Evolutionary conservation across 2,329 filamentous ascomycete genomes (phyloP), one percentile per base, ranked within the genome.

Genomic region (Monosporascus sp.): DNA sequence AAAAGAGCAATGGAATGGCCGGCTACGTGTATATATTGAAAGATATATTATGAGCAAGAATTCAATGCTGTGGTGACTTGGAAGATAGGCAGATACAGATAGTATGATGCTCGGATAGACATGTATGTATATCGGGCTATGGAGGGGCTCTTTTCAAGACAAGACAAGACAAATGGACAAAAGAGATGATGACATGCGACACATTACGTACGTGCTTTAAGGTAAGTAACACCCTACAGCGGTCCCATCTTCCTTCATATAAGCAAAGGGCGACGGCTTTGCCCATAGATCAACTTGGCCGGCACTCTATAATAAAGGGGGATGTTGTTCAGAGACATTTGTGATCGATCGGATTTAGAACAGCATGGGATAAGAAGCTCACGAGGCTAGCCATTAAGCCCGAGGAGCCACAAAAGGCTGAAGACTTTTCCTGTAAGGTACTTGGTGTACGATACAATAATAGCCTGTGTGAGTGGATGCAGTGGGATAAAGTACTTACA

Each of bases 161-260:
- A 11, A 26, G 24, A 26, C 24, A 26, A 24, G 24, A 26, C 24
- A 26, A 26, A 20, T n/a, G n/a, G 37, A n/a, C 41, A 37, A 46
- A 38, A 27, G 31, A 14, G 31, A 35, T 35, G 31, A 14, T 14
- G 31, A 5, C 31, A 14, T 35, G 31, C 31, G 5, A 35, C 31
- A 35, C 31, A 35, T 35, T 35, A 35, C 31, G 31, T 35, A 35
- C 31, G 31, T 35, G 31, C 31, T 35, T 35, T 5, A 14, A 35
- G 31, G 31, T 35, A 35, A 27, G 6, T 26, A 7, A 60, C 54
- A 59, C 60, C 59, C 65, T 62, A 68, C 59, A 64, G 62, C 58
- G 57, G 63, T 65, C 63, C 66, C 66, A 68, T 68, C 60, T 62
- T 65, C 56, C 59, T 49, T 51, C 51, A 4, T 35, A 11, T 35